Percentiles rank a stretch among this genome's conserved stretches.
phyloP scores from a whole-genome alignment of 208 protist genomes.

The Trypanosoma avium region DNA sequence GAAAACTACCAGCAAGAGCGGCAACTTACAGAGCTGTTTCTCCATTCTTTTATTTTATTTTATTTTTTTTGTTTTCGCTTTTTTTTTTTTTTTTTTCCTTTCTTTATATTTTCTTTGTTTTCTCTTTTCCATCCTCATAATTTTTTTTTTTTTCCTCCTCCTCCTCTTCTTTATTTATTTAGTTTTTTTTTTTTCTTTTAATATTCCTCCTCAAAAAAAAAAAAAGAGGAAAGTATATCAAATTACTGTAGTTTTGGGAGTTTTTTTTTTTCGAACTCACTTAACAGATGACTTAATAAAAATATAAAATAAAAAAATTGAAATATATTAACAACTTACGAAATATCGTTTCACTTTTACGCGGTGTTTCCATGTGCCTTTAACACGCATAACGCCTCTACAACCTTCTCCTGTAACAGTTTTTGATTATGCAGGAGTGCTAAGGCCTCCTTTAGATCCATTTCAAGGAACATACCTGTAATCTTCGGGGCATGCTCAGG shows the following conservation, averaged over 20 bases:
- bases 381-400: conserved; percentile 77
- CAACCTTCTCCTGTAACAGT: conserved; percentile 67
- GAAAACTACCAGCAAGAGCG: not conserved
- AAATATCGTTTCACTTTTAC: not conserved
- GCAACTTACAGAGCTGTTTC: not conserved
- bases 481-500: conserved; percentile 87
- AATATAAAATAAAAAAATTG: not conserved
- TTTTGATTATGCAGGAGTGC: conserved; percentile 70
- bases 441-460: conserved; percentile 69
- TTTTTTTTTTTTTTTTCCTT: not conserved
- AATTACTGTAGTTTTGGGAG: no score
- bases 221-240: no score
- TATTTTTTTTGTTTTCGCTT: not conserved
- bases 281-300: conserved; percentile 12
- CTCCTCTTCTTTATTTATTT: no score
- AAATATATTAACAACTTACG: not conserved
- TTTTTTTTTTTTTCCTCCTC: no score
- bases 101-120: conserved; percentile 12
- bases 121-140: conserved; percentile 5
- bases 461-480: conserved; percentile 90
- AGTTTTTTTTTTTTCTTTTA: no score
- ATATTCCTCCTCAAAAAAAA: no score
- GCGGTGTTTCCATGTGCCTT: conserved; percentile 44
- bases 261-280: not conserved
- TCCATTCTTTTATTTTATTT: conserved; percentile 7